Evolutionary conservation across 495 filamentous ascomycete genomes (phyloP).

Genomic region (Neurospora hispaniola): DNA sequence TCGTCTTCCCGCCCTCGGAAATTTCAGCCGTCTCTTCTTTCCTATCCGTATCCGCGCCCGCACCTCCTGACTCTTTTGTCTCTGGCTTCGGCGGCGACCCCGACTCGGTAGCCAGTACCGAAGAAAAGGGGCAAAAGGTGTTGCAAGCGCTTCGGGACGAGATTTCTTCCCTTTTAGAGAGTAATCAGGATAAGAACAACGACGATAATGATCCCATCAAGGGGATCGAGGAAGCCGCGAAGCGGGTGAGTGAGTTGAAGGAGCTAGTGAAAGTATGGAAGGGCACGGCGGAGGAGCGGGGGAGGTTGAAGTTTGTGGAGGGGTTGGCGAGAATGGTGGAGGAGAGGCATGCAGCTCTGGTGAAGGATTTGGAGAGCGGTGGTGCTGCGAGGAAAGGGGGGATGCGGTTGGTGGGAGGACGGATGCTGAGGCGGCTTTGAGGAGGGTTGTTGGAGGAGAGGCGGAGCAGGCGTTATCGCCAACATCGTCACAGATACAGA

Average conservation of each 20-base stretch:
- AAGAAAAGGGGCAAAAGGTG: conserved; percentile 70
- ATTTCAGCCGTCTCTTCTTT: conserved; percentile 63
- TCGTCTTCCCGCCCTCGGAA: conserved; percentile 76
- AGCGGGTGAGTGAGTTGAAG: conserved; percentile 61
- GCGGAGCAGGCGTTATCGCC: conserved; percentile 9
- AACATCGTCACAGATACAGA: background rate
- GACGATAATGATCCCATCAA: conserved; percentile 32
- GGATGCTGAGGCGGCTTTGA: conserved; percentile 6
- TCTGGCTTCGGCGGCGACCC: background rate
- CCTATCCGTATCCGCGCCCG: conserved; percentile 70
- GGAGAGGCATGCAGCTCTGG: conserved; percentile 45
- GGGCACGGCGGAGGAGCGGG: conserved; percentile 86
- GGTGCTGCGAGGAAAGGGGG: conserved; percentile 6
- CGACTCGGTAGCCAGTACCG: conserved; percentile 44
- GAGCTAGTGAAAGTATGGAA: conserved; percentile 73
- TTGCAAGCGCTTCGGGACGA: conserved; percentile 59
- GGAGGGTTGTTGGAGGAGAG: conserved; percentile 1
- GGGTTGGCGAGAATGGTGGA: conserved; percentile 53
- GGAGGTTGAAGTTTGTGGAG: conserved; percentile 71
- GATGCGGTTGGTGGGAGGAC: background rate
- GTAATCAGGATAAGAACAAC: conserved; percentile 18
- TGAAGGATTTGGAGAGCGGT: conserved; percentile 35
- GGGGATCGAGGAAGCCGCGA: conserved; percentile 57
- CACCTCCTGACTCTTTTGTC: conserved; percentile 30
- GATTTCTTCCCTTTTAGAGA: conserved; percentile 50